phyloP scores from a whole-genome alignment of 208 protist species.

The Zelonia costaricensis region DNA sequence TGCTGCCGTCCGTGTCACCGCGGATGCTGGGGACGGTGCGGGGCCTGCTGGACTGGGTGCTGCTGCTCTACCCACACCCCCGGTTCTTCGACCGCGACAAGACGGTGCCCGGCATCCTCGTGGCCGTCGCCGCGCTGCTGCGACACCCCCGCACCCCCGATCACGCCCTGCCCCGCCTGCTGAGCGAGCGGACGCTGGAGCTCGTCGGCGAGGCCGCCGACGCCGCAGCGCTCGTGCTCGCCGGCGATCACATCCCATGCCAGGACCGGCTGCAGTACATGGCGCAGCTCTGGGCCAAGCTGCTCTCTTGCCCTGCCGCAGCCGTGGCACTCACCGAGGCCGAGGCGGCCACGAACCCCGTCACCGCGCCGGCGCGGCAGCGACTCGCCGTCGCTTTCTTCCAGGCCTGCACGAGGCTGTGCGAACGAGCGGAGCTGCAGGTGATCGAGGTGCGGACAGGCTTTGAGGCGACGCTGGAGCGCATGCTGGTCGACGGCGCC shows the following conservation, averaged over 20 bases:
- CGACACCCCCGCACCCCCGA: constrained; percentile 5
- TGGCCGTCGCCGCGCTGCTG: constrained; percentile 35
- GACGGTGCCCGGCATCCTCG: constrained; percentile 27
- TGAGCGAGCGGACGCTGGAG: constrained; percentile 12
- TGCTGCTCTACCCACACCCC: constrained; percentile 23
- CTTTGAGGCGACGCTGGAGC: background rate
- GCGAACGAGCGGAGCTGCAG: constrained; percentile 1
- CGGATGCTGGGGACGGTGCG: constrained; percentile 5
- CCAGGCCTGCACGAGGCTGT: constrained; percentile 3
- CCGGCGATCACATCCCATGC: background rate
- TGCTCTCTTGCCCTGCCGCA: background rate
- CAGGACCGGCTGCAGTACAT: background rate
- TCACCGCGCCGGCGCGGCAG: background rate
- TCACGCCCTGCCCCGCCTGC: background rate
- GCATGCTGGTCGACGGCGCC: constrained; percentile 1
- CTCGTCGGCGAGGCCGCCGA: constrained; percentile 3
- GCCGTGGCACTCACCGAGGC: background rate
- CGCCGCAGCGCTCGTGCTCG: background rate
- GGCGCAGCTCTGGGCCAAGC: constrained; percentile 8
- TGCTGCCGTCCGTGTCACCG: constrained; percentile 25
- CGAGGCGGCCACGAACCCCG: background rate
- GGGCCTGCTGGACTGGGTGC: constrained; percentile 20
- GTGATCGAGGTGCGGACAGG: background rate
- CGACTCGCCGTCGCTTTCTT: constrained; percentile 5
- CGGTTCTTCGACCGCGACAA: constrained; percentile 29